A percentile compares a stretch with the other conserved stretches of the same genome.
phyloP scores from a whole-genome alignment of 352 stramenopile species.

The Paralagenidium karlingii region DNA sequence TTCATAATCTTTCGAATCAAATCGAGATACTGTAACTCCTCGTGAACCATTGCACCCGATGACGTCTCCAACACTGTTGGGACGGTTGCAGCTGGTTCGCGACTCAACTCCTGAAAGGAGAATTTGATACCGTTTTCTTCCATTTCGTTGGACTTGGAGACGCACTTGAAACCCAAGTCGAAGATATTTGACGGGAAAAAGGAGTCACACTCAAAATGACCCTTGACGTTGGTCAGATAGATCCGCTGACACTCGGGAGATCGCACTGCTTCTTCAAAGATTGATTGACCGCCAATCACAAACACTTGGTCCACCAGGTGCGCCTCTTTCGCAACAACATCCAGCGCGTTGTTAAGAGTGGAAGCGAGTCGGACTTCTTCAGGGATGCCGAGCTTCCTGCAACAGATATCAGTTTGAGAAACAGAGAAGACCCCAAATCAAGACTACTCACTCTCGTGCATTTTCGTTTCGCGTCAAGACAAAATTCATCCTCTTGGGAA shows the following conservation, averaged over 20 bases:
- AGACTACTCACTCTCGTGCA: conserved; percentile 16
- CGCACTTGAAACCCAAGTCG: conserved; percentile 27
- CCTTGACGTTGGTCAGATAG: conserved; percentile 87
- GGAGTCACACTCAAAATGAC: conserved; percentile 82
- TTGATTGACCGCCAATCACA: conserved; percentile 92
- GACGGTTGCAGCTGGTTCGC: conserved; percentile 5
- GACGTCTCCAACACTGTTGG: conserved; percentile 2
- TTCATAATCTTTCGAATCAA: conserved; percentile 95
- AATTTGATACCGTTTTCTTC: conserved; percentile 74
- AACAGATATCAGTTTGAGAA: background rate
- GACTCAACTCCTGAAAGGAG: conserved; percentile 56
- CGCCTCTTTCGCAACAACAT: conserved; percentile 48
- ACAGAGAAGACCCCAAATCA: background rate
- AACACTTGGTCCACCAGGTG: conserved; percentile 89
- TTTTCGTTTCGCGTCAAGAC: conserved; percentile 83
- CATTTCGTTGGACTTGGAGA: conserved; percentile 30
- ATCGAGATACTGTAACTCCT: conserved; percentile 79
- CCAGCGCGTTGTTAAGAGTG: conserved; percentile 87
- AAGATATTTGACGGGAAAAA: conserved; percentile 84
- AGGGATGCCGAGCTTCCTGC: conserved; percentile 16
- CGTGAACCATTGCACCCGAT: conserved; percentile 15
- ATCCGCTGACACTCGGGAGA: conserved; percentile 76
- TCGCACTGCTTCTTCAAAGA: conserved; percentile 91
- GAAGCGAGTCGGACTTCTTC: conserved; percentile 76
- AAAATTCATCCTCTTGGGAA: conserved; percentile 93